Evolutionary conservation across 139 green algal species (phyloP).

Genomic region (Asterochloris erici): DNA sequence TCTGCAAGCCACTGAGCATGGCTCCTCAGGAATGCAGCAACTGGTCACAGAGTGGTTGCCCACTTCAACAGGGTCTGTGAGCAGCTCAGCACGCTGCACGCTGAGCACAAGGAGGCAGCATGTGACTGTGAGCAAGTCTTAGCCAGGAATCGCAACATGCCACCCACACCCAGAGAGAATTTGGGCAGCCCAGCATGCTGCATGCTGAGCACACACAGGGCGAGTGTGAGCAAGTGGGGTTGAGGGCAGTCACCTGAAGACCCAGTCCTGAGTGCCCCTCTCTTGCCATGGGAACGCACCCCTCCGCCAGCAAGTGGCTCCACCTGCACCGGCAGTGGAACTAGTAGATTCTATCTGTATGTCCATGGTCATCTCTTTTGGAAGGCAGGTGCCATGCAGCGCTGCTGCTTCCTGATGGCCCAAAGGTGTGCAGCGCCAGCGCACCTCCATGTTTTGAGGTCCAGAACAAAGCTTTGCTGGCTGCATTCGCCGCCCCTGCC

Average conservation of each 20-base stretch:
- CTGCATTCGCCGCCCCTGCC: constrained; percentile 26
- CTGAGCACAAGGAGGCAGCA: too few relatives aligned
- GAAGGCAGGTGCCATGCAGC: too few relatives aligned
- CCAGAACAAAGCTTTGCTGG: constrained; percentile 26
- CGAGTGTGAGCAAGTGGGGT: not conserved
- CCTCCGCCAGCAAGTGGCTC: constrained; percentile 35
- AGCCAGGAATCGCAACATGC: too few relatives aligned
- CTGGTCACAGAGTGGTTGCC: not conserved
- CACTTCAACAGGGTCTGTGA: too few relatives aligned
- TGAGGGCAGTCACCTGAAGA: constrained; percentile 10
- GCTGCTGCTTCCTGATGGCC: too few relatives aligned
- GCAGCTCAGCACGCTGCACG: too few relatives aligned
- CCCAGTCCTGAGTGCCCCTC: constrained; percentile 35
- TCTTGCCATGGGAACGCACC: constrained; percentile 16
- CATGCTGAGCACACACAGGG: not conserved
- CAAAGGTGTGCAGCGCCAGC: not conserved
- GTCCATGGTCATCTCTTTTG: not conserved
- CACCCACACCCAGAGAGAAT: too few relatives aligned
- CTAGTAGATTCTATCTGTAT: not conserved
- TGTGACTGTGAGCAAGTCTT: too few relatives aligned
- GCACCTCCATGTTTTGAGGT: constrained; percentile 25
- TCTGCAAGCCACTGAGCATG: too few relatives aligned
- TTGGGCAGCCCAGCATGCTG: too few relatives aligned
- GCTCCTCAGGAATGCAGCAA: not conserved
- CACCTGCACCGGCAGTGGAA: constrained; percentile 11